Percentiles rank a stretch among this genome's conserved stretches.
These are phyloP conservation scores for Geosiphon pyriformis DNA, from an alignment of 192 early-diverging fungal species.

Conservation along the genomic window DNA sequence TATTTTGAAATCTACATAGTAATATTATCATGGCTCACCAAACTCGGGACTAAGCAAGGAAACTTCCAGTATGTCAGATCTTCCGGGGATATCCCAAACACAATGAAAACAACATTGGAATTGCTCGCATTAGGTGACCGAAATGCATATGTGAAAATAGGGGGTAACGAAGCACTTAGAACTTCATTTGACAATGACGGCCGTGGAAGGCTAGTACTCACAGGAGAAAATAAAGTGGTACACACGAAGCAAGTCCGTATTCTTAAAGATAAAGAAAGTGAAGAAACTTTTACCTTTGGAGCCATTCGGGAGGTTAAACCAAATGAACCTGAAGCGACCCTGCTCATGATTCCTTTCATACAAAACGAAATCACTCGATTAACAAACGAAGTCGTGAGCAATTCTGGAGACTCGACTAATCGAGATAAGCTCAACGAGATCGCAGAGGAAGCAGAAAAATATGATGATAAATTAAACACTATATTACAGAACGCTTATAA, in stretches of 20 bases:
- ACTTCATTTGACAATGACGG: conserved; percentile 9
- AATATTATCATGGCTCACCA: conserved; percentile 38
- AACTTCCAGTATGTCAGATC: conserved; percentile 39
- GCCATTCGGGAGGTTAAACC: neutral
- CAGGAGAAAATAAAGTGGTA: neutral
- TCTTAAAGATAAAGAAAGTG: neutral
- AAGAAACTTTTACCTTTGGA: neutral
- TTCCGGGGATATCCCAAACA: conserved; percentile 24
- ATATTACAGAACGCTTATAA: conserved; percentile 17
- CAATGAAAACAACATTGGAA: conserved; percentile 31
- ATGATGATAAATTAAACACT: conserved; percentile 18
- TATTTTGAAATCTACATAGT: neutral
- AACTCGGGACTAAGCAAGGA: conserved; percentile 31
- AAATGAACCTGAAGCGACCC: neutral
- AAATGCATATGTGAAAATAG: conserved; percentile 7
- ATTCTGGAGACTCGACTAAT: neutral
- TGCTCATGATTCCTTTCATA: conserved; percentile 10
- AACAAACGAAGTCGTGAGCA: conserved; percentile 13
- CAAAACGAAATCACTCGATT: conserved; percentile 22
- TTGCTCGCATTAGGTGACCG: conserved; percentile 24
- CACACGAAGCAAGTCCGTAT: neutral
- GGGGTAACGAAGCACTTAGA: neutral
- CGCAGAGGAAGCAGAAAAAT: neutral
- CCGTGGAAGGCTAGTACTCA: conserved; percentile 5
- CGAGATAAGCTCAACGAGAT: neutral